Base-by-base conservation (phyloP, 805 yeast genomes). In the Priceomyces carsonii region DNA sequence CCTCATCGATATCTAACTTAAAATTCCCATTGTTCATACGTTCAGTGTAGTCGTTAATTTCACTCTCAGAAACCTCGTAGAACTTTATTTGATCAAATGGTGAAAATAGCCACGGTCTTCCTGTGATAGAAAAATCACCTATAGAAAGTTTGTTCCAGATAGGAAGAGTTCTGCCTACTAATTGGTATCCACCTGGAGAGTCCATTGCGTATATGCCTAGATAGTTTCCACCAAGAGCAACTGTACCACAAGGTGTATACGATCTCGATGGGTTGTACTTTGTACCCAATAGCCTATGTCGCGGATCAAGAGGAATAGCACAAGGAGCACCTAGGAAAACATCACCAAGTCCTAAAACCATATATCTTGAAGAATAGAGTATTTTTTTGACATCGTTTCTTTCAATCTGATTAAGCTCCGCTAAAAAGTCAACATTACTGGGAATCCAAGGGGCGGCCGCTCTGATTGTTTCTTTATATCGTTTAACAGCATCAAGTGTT, bases 191-290 rank as follows among this genome's bases (percentile, higher is more conserved):
- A 66, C 99, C 99, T 30, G 99, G 99, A 16, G 96, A 88, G 47
- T 88, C 93, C 90, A 91, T 90, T 20, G 98, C 87, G 63, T 91
- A 91, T 50, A 91, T 90, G 69, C 98, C 91, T 97, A 91, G 90
- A 74, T 89, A 91, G 86, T 84, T 87, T 50, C 98, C 98, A 45
- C 98, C 99, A 57, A 93, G 82, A 55, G 98, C 99, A 43, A 91
- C 98, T 23, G 93, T 85, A 48, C 99, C 99, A 56, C 88, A 87
- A 25, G 96, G 96, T 2, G 99, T 91, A 68, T 75, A 90, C 1
- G 96, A 87, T 71, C 99, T 79, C 8, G 96, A 85, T 26, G 99
- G 99, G 58, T 91, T 91, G 67, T 91, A 93, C 65, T 91, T 91
- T 19, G 96, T 75, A 26, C 98, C 98, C 39, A 91, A 67, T 42